Percentiles rank a stretch among this genome's conserved stretches.
Conservation (phyloP, 306 rosid genomes). For the Cucumis sativus region DNA sequence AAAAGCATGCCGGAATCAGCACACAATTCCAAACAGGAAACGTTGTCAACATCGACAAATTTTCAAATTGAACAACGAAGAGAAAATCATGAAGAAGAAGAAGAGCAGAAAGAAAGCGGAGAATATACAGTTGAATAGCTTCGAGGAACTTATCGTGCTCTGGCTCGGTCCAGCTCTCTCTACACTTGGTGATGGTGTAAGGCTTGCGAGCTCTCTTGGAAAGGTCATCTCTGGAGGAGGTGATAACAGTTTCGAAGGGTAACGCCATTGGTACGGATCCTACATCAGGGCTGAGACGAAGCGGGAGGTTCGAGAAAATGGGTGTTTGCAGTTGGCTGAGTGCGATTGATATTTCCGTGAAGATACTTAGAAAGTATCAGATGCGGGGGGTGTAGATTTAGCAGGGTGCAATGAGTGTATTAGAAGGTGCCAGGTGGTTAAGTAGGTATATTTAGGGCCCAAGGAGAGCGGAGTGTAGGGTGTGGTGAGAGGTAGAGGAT, state of each 20-base stretch:
- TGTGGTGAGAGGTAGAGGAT: neutral
- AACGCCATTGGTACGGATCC: constrained; percentile 43
- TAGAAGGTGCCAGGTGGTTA: neutral
- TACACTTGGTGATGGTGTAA: constrained; percentile 85
- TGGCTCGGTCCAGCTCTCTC: constrained; percentile 95
- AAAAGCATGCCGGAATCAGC: neutral
- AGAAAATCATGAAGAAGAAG: neutral
- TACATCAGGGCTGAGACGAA: neutral
- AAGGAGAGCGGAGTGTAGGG: neutral
- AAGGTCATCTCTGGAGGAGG: constrained; percentile 38
- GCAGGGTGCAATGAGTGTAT: fast-evolving
- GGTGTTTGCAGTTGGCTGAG: neutral
- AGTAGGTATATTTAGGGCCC: neutral
- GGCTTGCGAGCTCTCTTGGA: constrained; percentile 69
- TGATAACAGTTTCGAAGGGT: constrained; percentile 30
- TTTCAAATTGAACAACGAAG: neutral
- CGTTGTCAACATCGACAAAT: neutral
- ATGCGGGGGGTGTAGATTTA: neutral
- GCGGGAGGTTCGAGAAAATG: neutral
- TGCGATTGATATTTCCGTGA: neutral
- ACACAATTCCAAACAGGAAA: neutral
- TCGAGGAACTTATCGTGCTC: constrained; percentile 95
- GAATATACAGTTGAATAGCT: constrained; percentile 74
- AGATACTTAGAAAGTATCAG: neutral
- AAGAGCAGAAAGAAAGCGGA: neutral